Evolutionary conservation across 2,329 filamentous ascomycete species (phyloP), one percentile per base, ranked within the genome.

Genomic region (Thelonectria blattea): DNA sequence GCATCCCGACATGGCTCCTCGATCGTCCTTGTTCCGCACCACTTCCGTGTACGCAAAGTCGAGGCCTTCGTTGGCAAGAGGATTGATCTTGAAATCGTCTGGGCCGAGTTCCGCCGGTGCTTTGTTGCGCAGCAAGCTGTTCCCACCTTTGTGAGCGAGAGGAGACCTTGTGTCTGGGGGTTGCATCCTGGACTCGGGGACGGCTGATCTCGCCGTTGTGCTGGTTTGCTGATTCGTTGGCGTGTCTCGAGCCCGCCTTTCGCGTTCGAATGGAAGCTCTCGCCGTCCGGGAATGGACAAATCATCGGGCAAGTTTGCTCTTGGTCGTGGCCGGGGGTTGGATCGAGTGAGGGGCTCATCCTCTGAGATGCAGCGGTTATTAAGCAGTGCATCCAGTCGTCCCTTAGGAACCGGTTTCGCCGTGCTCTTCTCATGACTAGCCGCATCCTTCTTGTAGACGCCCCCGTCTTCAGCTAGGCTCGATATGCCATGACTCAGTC

Each of bases 21-120:
- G 88, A 42, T 90, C 86, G 10, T 86, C 84, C 64, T 83, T 89
- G 56, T 85, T 85, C 53, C 93, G 88, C 14, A 96, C 84, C 1
- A 93, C 88, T 60, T 94, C 90, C 1, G 83, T 80, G 72, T 87
- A 96, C 11, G 92, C 91, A 74, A 86, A 92, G 55, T 88, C 84
- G 45, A 87, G 79, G 2, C 91, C 91, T 43, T 89, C 83, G 64
- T 93, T 94, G 66, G 81, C 83, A 5, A 80, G 78, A 0, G 91
- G 88, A 65, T 97, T 96, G 68, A 95, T 81, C 72, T 89, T 94
- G 80, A 97, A 97, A 75, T 96, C 89, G 12, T 86, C 84, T 1
- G 90, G 78, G 14, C 78, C 78, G 12, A 96, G 81, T 34, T 83
- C 78, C 0, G 81, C 76, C 3, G 87, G 64, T 1, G 87, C 83